Evolutionary conservation across 192 early-diverging fungal genomes (phyloP).

Genomic region (Linnemannia schmuckeri): DNA sequence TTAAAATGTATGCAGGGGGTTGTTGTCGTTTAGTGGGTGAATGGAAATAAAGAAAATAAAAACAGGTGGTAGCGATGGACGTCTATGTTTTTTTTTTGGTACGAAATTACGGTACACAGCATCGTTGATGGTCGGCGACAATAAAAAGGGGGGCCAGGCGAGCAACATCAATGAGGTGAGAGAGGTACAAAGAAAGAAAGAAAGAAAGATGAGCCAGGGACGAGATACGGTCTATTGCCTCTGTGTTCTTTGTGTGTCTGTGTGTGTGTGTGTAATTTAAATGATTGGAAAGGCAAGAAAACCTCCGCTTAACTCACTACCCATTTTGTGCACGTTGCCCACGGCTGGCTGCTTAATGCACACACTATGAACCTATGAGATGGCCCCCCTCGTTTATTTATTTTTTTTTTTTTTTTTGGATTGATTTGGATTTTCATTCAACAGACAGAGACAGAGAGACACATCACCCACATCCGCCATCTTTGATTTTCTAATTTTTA

Average conservation of each 20-base stretch:
- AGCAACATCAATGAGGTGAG: not conserved
- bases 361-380: too few species aligned
- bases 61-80: not conserved
- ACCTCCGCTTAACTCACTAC: too few species aligned
- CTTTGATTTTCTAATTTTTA: not conserved
- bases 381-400: too few species aligned
- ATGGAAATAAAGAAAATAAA: not conserved
- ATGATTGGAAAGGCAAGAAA: too few species aligned
- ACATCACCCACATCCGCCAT: not conserved
- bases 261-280: too few species aligned
- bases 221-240: too few species aligned
- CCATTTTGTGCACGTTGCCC: too few species aligned
- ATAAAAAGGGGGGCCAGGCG: not conserved
- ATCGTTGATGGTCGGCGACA: not conserved
- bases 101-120: not conserved
- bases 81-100: not conserved
- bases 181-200: too few species aligned
- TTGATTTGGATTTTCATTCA: not conserved
- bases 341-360: too few species aligned
- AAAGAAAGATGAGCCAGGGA: too few species aligned
- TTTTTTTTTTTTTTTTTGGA: not conserved
- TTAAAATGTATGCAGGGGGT: not conserved
- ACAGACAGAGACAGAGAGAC: not conserved
- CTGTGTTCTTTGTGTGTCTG: too few species aligned
- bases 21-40: not conserved